These are phyloP conservation scores for Plantago coronopus DNA, from an alignment of 305 asterid species.

Conservation along the genomic window DNA sequence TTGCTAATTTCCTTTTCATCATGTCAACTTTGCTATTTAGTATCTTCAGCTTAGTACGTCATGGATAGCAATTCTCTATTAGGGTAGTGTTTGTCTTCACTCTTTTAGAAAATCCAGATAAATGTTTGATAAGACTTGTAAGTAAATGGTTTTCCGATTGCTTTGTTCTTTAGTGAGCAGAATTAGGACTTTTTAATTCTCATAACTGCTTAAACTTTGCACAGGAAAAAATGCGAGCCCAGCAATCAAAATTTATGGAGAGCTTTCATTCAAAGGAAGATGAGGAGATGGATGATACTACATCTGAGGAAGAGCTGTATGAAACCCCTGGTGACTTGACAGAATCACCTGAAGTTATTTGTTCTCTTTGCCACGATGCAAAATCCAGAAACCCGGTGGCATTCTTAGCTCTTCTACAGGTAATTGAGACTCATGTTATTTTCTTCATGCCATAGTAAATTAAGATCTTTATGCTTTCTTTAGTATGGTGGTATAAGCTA, in stretches of 20 bases:
- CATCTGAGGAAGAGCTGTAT: constrained; percentile 41
- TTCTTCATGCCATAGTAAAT: constrained; percentile 19
- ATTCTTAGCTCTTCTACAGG: constrained; percentile 90
- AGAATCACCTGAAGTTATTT: constrained; percentile 62
- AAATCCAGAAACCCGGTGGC: constrained; percentile 72
- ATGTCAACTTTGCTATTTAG: not conserved
- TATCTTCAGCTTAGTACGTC: not conserved
- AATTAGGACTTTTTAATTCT: not conserved
- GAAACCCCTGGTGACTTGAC: constrained; percentile 35
- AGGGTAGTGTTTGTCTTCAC: not conserved
- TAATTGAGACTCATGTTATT: constrained; percentile 25
- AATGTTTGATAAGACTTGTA: not conserved
- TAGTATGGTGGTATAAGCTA: not conserved
- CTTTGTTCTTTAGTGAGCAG: not conserved
- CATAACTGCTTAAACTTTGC: constrained; percentile 19
- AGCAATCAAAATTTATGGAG: constrained; percentile 82
- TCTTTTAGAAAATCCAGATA: not conserved
- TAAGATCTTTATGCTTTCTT: not conserved
- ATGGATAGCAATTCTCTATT: not conserved
- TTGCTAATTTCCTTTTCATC: not conserved
- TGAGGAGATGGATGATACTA: constrained; percentile 53
- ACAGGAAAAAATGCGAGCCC: constrained; percentile 89
- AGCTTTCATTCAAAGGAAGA: constrained; percentile 53
- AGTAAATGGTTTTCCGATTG: not conserved
- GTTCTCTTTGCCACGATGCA: constrained; percentile 91